Evolutionary conservation across 169 alveolate species (phyloP).

Genomic region (Cardiosporidium cionae): DNA sequence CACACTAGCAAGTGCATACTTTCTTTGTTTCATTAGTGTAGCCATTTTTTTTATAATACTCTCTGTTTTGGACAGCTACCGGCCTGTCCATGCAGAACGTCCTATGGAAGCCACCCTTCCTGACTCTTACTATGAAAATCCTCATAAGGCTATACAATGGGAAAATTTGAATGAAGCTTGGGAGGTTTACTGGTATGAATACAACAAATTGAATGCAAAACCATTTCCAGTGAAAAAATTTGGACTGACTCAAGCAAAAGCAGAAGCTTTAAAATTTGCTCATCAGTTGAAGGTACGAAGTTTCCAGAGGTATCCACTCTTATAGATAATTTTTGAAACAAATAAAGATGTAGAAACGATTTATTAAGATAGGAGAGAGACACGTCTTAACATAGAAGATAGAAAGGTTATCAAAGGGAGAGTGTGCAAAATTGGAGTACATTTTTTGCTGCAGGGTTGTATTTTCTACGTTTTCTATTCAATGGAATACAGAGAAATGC

Average conservation of each 20-base stretch:
- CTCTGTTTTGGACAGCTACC: not conserved
- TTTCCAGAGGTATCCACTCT: too few relatives aligned
- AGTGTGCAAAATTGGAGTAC: too few relatives aligned
- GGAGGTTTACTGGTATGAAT: slow-evolving; percentile 24
- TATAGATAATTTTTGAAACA: too few relatives aligned
- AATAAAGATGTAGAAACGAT: too few relatives aligned
- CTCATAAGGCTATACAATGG: not conserved
- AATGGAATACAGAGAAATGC: too few relatives aligned
- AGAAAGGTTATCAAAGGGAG: too few relatives aligned
- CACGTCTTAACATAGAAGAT: too few relatives aligned
- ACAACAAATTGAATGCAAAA: slow-evolving; percentile 10
- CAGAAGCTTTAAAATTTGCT: slow-evolving; percentile 6
- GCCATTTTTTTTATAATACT: not conserved
- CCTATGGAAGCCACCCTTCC: slow-evolving; percentile 15
- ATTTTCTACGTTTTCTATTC: too few relatives aligned
- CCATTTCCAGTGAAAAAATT: slow-evolving; percentile 30
- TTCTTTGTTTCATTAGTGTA: too few relatives aligned
- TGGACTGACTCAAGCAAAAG: slow-evolving; percentile 7
- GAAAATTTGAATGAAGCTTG: slow-evolving; percentile 18
- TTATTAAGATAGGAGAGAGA: too few relatives aligned
- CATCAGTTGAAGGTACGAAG: slow-evolving; percentile 3
- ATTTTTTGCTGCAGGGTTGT: too few relatives aligned
- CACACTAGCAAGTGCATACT: too few relatives aligned
- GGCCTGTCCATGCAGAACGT: slow-evolving; percentile 22
- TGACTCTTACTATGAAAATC: slow-evolving; percentile 5